phyloP scores from a whole-genome alignment of 345 rosid species.

The Triadica sebifera region DNA sequence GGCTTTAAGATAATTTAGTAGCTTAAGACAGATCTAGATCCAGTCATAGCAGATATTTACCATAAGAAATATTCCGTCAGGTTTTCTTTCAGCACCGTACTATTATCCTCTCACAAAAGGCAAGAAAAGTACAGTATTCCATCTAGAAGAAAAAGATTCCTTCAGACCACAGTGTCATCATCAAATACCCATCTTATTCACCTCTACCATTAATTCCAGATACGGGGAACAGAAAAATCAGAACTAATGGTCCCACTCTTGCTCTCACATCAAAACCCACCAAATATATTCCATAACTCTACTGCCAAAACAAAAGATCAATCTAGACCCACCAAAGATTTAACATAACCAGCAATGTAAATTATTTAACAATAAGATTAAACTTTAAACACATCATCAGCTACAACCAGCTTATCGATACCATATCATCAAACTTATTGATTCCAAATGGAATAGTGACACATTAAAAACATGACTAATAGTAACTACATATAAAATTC shows the following conservation, averaged over 20 bases:
- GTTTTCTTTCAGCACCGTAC: conserved; percentile 13
- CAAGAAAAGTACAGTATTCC: conserved; percentile 20
- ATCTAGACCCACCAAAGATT: conserved; percentile 20
- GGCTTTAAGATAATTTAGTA: conserved; percentile 14
- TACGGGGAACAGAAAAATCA: conserved; percentile 41
- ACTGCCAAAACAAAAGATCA: conserved; percentile 17
- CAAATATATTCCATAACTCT: conserved; percentile 29
- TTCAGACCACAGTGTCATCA: conserved; percentile 30
- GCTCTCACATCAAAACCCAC: conserved; percentile 42
- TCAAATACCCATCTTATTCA: conserved; percentile 24
- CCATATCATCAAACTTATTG: conserved; percentile 12
- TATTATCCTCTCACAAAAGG: conserved; percentile 17
- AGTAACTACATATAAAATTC: conserved; percentile 1
- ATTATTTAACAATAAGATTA: not conserved
- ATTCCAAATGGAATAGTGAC: conserved; percentile 34
- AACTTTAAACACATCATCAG: conserved; percentile 12
- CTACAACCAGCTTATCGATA: conserved; percentile 7
- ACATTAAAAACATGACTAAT: conserved; percentile 7
- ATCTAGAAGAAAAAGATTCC: conserved; percentile 35
- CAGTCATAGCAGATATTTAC: conserved; percentile 16
- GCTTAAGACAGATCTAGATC: conserved; percentile 23
- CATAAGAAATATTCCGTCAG: conserved; percentile 7
- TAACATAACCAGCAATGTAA: conserved; percentile 8
- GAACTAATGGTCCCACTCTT: conserved; percentile 59
- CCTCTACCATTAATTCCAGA: conserved; percentile 38